Conservation (phyloP, 306 rosid species). For the Oxytropis ochrocephala region DNA sequence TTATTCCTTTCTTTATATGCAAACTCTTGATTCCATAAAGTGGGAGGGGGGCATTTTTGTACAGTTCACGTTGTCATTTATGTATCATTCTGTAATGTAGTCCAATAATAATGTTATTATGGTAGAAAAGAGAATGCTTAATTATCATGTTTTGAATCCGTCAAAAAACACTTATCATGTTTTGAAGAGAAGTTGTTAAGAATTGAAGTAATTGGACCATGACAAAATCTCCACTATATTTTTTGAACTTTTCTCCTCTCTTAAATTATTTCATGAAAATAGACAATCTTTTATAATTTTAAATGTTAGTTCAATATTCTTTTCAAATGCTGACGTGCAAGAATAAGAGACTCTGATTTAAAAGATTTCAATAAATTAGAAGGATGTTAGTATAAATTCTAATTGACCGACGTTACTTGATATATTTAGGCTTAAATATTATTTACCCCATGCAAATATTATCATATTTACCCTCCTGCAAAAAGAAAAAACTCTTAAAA, state of each 20-base stretch:
- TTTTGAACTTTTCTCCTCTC: not conserved
- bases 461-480: too few species aligned
- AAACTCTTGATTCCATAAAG: not conserved
- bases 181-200: not conserved
- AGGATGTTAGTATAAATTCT: not conserved
- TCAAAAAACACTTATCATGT: not conserved
- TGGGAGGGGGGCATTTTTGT: slow-evolving; percentile 11
- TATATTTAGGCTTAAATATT: too few species aligned
- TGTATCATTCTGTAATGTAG: slow-evolving; percentile 6
- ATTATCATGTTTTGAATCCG: not conserved
- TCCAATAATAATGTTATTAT: slow-evolving; percentile 2
- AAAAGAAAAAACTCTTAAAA: too few species aligned
- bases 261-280: not conserved
- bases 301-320: not conserved
- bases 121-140: not conserved
- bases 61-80: not conserved
- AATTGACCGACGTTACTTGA: not conserved
- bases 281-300: not conserved
- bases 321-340: not conserved
- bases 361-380: not conserved
- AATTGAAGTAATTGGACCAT: not conserved
- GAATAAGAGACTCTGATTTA: not conserved
- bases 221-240: not conserved
- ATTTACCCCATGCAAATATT: too few species aligned
- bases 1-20: not conserved